phyloP scores from a whole-genome alignment of 768 basidiomycete species.

The Boletus pseudopeckii region DNA sequence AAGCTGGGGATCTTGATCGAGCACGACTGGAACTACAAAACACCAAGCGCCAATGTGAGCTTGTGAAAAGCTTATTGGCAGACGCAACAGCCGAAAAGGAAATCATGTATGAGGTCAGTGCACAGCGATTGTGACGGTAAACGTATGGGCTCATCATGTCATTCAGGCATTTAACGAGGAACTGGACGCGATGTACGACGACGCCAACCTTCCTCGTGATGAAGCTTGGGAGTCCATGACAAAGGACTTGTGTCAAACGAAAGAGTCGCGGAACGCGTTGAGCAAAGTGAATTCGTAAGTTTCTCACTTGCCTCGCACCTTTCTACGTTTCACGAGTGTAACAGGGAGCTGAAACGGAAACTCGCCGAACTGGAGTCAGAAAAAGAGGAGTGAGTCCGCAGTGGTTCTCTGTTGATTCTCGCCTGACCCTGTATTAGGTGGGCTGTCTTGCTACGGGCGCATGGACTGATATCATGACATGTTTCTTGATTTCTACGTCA shows the following conservation, averaged over 20 bases:
- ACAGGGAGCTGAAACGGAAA: slow-evolving; percentile 65
- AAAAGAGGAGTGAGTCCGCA: slow-evolving; percentile 68
- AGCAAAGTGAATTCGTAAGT: slow-evolving; percentile 79
- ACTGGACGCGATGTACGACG: slow-evolving; percentile 86
- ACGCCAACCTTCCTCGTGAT: slow-evolving; percentile 74
- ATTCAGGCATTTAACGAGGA: slow-evolving; percentile 90
- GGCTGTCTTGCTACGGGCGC: slow-evolving; percentile 54
- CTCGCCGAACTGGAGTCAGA: slow-evolving; percentile 70
- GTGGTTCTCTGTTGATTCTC: neutral
- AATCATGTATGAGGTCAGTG: slow-evolving; percentile 83
- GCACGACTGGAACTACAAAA: slow-evolving; percentile 63
- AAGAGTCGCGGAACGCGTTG: slow-evolving; percentile 70
- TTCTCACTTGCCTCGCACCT: neutral
- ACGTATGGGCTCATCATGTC: neutral
- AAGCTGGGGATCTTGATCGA: slow-evolving; percentile 59
- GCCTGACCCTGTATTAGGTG: slow-evolving; percentile 45
- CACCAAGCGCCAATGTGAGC: slow-evolving; percentile 68
- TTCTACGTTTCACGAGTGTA: slow-evolving; percentile 3
- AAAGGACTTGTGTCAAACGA: slow-evolving; percentile 67
- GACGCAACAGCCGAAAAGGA: slow-evolving; percentile 86
- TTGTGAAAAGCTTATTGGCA: slow-evolving; percentile 71
- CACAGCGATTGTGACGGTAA: neutral
- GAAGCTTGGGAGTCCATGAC: slow-evolving; percentile 83
- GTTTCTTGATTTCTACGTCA: slow-evolving; percentile 19
- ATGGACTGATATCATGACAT: slow-evolving; percentile 41